Base-by-base conservation (phyloP, 805 yeast genomes). In the Yueomyces sp. region DNA sequence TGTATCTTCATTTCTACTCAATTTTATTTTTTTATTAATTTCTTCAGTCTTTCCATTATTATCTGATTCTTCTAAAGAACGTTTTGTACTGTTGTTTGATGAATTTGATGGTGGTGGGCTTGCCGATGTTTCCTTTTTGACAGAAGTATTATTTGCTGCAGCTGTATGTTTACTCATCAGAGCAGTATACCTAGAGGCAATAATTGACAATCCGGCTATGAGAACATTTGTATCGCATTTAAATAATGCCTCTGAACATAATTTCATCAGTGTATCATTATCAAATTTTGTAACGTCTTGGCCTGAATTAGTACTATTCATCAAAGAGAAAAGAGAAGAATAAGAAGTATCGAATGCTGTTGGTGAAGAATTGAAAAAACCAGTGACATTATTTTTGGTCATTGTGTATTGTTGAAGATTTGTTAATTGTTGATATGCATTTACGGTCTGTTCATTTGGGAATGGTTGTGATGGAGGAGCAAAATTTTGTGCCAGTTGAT, bases 231-330 rank as follows among this genome's bases (percentile, higher is more conserved):
- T 63, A 41, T 74, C 73, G 0, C 76, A 74, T 38, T 72, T 72
- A 19, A 70, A 65, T 44, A 92, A 66, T 0, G 95, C 86, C 75
- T 73, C 44, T 75, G 65, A 12, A 81, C 85, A 72, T 81, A 79
- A 39, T 74, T 71, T 27, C 71, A 55, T 72, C 44, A 87, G 71
- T 1, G 81, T 68, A 42, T 77, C 76, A 27, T 72, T 73, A 4
- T 92, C 81, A 5, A 92, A 65, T 7, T 74, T 65, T 2, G 85
- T 69, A 44, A 85, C 74, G 57, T 90, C 90, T 55, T 85, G 81
- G 36, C 71, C 70, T 32, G 76, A 71, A 45, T 85, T 64, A 41
- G 79, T 79, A 54, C 80, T 77, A 37, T 66, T 62, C 32, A 82
- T 79, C 46, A 90, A 69, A 29, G 80, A 74, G 57, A 76, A 92